These are phyloP conservation scores for Albugo candida DNA, from an alignment of 352 stramenopile species.

Conservation along the genomic window DNA sequence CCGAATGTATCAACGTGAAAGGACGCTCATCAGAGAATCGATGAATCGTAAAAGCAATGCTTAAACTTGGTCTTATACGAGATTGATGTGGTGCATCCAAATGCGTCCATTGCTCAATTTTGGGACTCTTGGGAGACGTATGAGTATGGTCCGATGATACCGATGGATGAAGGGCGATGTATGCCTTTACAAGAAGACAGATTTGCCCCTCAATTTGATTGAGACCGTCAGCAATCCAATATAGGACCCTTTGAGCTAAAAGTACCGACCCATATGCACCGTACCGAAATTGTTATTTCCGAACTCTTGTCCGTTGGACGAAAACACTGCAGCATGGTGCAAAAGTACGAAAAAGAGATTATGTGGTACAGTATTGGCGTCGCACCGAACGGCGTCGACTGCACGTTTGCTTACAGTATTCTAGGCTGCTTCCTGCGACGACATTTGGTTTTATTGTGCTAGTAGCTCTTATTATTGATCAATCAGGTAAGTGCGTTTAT, in stretches of 20 bases:
- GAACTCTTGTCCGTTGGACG: conserved; percentile 42
- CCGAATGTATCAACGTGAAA: conserved; percentile 53
- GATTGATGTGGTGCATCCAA: conserved; percentile 49
- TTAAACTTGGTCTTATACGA: conserved; percentile 73
- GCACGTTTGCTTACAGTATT: conserved; percentile 62
- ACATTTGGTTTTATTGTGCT: no score
- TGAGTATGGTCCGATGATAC: conserved; percentile 49
- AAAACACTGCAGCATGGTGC: conserved; percentile 41
- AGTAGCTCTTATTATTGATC: no score
- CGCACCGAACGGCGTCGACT: conserved; percentile 46
- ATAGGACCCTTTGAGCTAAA: conserved; percentile 32
- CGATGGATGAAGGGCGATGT: conserved; percentile 45
- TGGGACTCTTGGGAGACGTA: conserved; percentile 16
- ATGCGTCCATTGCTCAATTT: conserved; percentile 52
- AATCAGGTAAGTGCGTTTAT: no score
- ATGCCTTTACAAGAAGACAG: conserved; percentile 18
- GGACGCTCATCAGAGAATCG: conserved; percentile 19
- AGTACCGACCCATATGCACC: conserved; percentile 25
- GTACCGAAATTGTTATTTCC: conserved; percentile 53
- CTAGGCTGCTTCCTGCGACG: conserved; percentile 50
- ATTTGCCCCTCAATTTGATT: conserved; percentile 49
- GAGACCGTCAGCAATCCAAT: conserved; percentile 28
- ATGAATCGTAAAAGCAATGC: conserved; percentile 68
- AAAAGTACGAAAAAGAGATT: conserved; percentile 30
- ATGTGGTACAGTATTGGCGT: conserved; percentile 27